A percentile compares a stretch with the other conserved stretches of the same genome.
phyloP scores from a whole-genome alignment of 306 rosid genomes.

The Rosa lucieae region DNA sequence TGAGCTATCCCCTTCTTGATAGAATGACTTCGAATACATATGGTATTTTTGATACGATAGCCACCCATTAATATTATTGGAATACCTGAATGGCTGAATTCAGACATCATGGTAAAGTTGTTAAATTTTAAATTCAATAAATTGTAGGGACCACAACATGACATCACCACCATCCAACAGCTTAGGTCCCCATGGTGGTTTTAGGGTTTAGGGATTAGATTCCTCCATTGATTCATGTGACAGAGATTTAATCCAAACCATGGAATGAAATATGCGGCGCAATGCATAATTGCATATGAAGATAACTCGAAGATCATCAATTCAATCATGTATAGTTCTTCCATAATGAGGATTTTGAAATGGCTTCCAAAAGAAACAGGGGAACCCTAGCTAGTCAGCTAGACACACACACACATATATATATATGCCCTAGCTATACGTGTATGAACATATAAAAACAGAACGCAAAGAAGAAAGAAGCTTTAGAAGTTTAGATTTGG shows the following conservation, averaged over 20 bases:
- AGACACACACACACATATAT: neutral
- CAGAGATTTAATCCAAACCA: slow-evolving; percentile 1
- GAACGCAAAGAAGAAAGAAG: neutral
- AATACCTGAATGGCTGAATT: neutral
- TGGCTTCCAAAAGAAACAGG: neutral
- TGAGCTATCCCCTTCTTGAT: neutral
- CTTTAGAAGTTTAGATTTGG: neutral
- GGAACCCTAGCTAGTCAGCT: neutral
- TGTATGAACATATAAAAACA: neutral
- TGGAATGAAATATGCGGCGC: neutral
- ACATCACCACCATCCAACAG: neutral
- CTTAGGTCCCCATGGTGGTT: neutral
- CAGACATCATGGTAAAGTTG: neutral
- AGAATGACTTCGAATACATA: neutral
- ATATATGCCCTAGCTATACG: neutral
- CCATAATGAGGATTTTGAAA: neutral
- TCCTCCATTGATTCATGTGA: slow-evolving; percentile 1
- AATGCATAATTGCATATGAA: neutral
- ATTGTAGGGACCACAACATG: neutral
- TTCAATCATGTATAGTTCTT: neutral
- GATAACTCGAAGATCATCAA: neutral
- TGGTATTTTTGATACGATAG: neutral
- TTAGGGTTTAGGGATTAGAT: slow-evolving; percentile 7
- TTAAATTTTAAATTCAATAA: neutral
- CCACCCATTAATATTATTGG: neutral